Evolutionary conservation across 2,329 filamentous ascomycete species (phyloP).

Genomic region (Cladosporium halotolerans): DNA sequence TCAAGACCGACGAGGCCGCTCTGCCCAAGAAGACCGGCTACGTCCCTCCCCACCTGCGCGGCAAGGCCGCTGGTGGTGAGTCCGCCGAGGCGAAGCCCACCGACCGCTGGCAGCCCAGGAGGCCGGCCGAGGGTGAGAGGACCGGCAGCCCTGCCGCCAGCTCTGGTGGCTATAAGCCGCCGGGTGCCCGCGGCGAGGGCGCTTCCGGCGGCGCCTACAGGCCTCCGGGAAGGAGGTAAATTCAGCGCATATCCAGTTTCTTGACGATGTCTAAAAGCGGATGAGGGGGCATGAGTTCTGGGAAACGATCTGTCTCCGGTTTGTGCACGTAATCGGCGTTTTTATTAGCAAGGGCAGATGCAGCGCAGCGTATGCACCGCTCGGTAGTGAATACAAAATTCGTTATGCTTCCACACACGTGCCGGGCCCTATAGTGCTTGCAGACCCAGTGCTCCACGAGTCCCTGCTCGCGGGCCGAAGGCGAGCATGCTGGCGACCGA

Average conservation of each 20-base stretch:
- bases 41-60: slow-evolving; percentile 41
- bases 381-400: background rate
- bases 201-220: slow-evolving; percentile 21
- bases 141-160: slow-evolving; percentile 15
- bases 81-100: slow-evolving; percentile 17
- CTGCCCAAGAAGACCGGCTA: slow-evolving; percentile 38
- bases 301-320: background rate
- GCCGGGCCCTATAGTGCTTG: background rate
- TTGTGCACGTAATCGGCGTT: background rate
- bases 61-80: slow-evolving; percentile 26
- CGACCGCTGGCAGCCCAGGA: slow-evolving; percentile 18
- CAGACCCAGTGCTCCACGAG: too few species aligned
- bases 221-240: slow-evolving; percentile 19
- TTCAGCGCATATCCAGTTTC: background rate
- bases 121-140: slow-evolving; percentile 13
- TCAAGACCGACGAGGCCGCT: slow-evolving; percentile 34
- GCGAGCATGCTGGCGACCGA: background rate
- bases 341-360: background rate
- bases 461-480: too few species aligned
- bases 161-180: slow-evolving; percentile 30
- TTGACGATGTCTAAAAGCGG: background rate
- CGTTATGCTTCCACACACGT: background rate
- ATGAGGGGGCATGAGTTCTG: background rate
- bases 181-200: slow-evolving; percentile 17
- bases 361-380: background rate